Evolutionary conservation across 208 protist genomes (phyloP).

Genomic region (Porcisia hertigi): DNA sequence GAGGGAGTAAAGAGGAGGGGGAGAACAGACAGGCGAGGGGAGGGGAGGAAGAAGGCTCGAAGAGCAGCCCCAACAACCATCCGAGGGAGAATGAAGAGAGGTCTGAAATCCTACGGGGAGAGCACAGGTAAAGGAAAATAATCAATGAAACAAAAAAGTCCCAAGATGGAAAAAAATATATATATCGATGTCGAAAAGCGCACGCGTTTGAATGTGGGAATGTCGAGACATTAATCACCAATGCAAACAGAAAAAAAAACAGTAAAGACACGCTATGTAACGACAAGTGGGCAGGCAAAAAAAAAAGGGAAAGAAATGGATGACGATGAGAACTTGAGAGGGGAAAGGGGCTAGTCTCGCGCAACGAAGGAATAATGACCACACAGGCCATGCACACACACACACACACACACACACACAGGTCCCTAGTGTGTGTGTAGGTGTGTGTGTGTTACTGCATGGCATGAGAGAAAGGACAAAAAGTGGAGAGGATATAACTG

Average conservation of each 20-base stretch:
- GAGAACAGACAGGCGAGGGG: not conserved
- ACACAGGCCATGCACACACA: not conserved
- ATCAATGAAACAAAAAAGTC: too few species aligned
- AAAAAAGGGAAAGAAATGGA: not conserved
- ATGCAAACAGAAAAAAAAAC: not conserved
- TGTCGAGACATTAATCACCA: not conserved
- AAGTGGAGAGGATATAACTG: constrained; percentile 2
- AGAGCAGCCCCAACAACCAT: too few species aligned
- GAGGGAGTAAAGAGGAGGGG: too few species aligned
- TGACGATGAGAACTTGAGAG: not conserved
- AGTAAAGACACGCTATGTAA: not conserved
- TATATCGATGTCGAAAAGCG: too few species aligned
- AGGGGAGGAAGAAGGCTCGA: not conserved
- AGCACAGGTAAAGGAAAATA: too few species aligned
- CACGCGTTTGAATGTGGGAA: not conserved
- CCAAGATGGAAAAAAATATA: too few species aligned
- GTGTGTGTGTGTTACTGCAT: not conserved
- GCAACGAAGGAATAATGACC: constrained; percentile 1
- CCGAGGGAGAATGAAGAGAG: too few species aligned
- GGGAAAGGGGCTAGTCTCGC: not conserved
- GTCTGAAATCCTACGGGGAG: too few species aligned
- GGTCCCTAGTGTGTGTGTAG: not conserved
- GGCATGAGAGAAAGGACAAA: not conserved
- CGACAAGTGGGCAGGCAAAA: not conserved
- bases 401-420: not conserved